phyloP scores from a whole-genome alignment of 192 early-diverging fungal species.

The Podila verticillata region DNA sequence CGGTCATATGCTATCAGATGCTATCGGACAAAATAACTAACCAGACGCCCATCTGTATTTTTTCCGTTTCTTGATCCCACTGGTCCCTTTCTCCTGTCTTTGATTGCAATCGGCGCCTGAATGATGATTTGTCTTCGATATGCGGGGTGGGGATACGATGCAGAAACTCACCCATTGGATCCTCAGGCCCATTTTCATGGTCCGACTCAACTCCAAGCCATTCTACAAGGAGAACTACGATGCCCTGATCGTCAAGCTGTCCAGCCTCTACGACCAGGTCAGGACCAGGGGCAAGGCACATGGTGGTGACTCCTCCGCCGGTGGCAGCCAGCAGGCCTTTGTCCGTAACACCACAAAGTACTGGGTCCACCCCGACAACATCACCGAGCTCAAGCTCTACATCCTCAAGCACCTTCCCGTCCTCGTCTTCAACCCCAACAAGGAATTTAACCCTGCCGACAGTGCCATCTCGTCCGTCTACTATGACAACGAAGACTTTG shows the following conservation, averaged over 20 bases:
- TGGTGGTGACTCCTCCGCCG: constrained; percentile 64
- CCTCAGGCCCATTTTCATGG: constrained; percentile 83
- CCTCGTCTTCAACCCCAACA: constrained; percentile 89
- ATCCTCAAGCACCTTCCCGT: constrained; percentile 96
- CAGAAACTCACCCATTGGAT: constrained; percentile 89
- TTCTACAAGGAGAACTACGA: constrained; percentile 94
- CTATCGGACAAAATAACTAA: not conserved
- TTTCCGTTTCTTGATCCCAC: not conserved
- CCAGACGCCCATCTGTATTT: not conserved
- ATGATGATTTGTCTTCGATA: constrained; percentile 11
- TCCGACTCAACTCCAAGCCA: constrained; percentile 82
- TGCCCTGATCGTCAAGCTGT: constrained; percentile 86
- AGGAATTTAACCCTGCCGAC: constrained; percentile 73
- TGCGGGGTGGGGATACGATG: not conserved
- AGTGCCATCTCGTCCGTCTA: constrained; percentile 97
- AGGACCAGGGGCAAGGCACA: constrained; percentile 76
- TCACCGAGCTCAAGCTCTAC: constrained; percentile 93
- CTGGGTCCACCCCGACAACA: constrained; percentile 99
- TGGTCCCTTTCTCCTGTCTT: not conserved
- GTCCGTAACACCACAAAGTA: constrained; percentile 97
- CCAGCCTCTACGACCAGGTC: constrained; percentile 82
- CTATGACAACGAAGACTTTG: constrained; percentile 96
- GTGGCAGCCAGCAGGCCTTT: constrained; percentile 75
- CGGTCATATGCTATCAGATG: not conserved
- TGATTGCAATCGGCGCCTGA: constrained; percentile 3